A percentile compares a stretch with the other conserved stretches of the same genome.
These are phyloP conservation scores for Leccinum incarnatum DNA, from an alignment of 768 basidiomycete genomes.

Conservation along the genomic window DNA sequence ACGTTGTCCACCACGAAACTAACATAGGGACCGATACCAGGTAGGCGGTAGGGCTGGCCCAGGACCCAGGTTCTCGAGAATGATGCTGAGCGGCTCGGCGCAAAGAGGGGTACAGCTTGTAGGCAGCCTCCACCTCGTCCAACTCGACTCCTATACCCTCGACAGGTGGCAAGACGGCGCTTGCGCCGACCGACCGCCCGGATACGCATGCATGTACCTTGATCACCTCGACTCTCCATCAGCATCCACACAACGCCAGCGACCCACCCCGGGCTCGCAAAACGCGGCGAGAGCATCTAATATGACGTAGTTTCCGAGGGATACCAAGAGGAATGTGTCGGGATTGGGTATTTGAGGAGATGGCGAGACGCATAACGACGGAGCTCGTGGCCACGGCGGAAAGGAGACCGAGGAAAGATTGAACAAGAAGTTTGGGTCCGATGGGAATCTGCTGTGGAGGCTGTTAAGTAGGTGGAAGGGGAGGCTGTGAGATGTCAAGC, in stretches of 20 bases:
- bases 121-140: conserved; percentile 79
- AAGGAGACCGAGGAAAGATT: conserved; percentile 78
- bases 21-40: conserved; percentile 75
- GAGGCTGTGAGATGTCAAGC: conserved; percentile 30
- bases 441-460: conserved; percentile 44
- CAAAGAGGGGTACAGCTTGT: conserved; percentile 73
- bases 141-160: conserved; percentile 85
- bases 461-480: conserved; percentile 35
- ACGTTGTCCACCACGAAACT: conserved; percentile 90
- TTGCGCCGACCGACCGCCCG: conserved; percentile 27
- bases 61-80: conserved; percentile 60
- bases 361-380: conserved; percentile 71
- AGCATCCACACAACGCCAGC: conserved; percentile 77
- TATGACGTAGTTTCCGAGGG: conserved; percentile 76
- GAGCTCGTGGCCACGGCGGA: conserved; percentile 73
- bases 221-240: conserved; percentile 76
- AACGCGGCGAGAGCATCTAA: conserved; percentile 82
- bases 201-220: conserved; percentile 57
- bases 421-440: conserved; percentile 64
- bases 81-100: conserved; percentile 62
- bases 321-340: conserved; percentile 72
- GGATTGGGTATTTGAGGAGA: conserved; percentile 76
- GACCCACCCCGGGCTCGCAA: conserved; percentile 71
- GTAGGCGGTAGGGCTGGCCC: conserved; percentile 58
- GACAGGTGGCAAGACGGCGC: conserved; percentile 44